Percentiles rank a stretch among this genome's conserved stretches.
These are phyloP conservation scores for Astragalus membranaceus DNA, from an alignment of 306 rosid species.

Conservation along the genomic window DNA sequence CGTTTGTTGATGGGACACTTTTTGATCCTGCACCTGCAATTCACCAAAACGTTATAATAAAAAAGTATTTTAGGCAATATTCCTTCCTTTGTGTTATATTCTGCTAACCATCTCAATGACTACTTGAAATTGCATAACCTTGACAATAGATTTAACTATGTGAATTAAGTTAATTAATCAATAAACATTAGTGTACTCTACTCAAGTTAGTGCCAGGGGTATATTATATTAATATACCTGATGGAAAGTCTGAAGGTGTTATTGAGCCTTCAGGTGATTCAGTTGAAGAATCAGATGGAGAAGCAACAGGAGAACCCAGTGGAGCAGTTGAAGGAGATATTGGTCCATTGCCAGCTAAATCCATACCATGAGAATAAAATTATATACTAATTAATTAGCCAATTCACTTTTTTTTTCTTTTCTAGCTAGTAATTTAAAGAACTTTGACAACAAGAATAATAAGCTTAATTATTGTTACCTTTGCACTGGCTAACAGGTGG, in stretches of 20 bases:
- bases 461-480: conserved; percentile 15
- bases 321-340: conserved; percentile 36
- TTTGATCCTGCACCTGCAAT: conserved; percentile 50
- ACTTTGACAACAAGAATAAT: not conserved
- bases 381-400: not conserved
- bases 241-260: conserved; percentile 46
- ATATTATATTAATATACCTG: conserved; percentile 14
- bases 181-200: no score
- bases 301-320: conserved; percentile 28
- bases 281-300: conserved; percentile 38
- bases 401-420: not conserved
- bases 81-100: not conserved
- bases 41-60: not conserved
- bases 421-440: not conserved
- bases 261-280: conserved; percentile 39
- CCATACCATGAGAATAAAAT: conserved; percentile 7
- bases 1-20: conserved; percentile 37
- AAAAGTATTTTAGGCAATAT: not conserved
- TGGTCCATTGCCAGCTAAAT: conserved; percentile 40
- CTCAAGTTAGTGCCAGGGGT: no score
- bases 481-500: conserved; percentile 56
- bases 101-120: not conserved
- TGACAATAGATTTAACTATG: no score
- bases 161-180: no score
- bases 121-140: no score